A percentile compares a stretch with the other conserved stretches of the same genome.
Evolutionary conservation across 176 grass and related monocot species (phyloP).

Genomic region (Rhynchospora pubera): DNA sequence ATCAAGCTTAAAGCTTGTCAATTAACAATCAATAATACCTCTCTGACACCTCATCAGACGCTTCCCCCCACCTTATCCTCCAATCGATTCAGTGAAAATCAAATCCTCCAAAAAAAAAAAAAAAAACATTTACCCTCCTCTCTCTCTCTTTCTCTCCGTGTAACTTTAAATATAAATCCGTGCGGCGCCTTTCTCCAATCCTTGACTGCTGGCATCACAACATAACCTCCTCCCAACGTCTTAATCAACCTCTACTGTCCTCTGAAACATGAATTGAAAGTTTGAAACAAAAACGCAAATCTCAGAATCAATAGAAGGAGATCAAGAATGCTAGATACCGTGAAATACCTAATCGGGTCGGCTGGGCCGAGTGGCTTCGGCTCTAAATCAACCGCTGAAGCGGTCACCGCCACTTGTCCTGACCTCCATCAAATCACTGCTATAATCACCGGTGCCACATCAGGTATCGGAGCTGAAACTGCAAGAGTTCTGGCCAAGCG

Average conservation of each 20-base stretch:
- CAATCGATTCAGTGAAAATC: neutral
- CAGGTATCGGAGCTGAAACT: slow-evolving; percentile 87
- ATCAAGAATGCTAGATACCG: slow-evolving; percentile 44
- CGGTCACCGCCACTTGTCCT: slow-evolving; percentile 31
- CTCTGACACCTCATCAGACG: slow-evolving; percentile 18
- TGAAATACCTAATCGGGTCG: slow-evolving; percentile 60
- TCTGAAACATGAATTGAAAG: neutral
- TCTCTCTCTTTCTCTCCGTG: neutral
- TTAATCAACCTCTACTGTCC: neutral
- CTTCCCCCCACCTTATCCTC: slow-evolving; percentile 18
- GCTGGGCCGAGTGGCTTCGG: slow-evolving; percentile 65
- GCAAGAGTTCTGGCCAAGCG: slow-evolving; percentile 81
- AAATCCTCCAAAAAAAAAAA: slow-evolving; percentile 4
- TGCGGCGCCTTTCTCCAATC: slow-evolving; percentile 17
- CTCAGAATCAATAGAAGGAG: neutral
- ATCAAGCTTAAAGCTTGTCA: slow-evolving; percentile 17
- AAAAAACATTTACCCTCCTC: neutral
- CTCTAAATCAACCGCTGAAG: slow-evolving; percentile 72
- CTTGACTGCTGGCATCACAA: slow-evolving; percentile 3
- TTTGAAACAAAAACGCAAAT: neutral
- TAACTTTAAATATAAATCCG: slow-evolving; percentile 20
- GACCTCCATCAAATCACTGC: slow-evolving; percentile 44
- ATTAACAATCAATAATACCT: slow-evolving; percentile 16
- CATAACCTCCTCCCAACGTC: neutral
- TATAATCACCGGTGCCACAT: slow-evolving; percentile 89